Base-by-base conservation (phyloP, 1,139 yeast species). In the Komagataea norvegica region DNA sequence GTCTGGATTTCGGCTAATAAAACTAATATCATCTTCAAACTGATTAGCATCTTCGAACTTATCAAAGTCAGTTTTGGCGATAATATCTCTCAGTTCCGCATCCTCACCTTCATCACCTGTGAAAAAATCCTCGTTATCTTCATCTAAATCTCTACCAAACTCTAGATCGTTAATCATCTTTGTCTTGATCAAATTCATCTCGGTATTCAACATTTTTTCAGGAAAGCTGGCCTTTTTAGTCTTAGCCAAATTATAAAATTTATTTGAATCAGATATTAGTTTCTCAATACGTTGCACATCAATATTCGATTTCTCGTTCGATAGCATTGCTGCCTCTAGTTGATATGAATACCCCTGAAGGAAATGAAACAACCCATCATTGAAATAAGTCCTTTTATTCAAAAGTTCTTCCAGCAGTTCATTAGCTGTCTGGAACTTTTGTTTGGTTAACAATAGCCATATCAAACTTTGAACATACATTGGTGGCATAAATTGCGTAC, bases 261-360 rank as follows among this genome's bases (percentile, higher is more conserved):
- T 33, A 9, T 44, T 31, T 6, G 53, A 38, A 15, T 40, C 34
- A 1, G 14, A 5, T 16, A 49, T 20, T 7, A 51, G 25, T 6
- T 26, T 38, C 25, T 48, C 48, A 8, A 47, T 36, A 9, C 27
- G 32, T 14, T 19, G 25, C 17, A 25, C 37, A n/a, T 37, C 38
- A n/a, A 20, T 8, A 3, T 25, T 26, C 7, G 20, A 7, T 5
- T 25, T 17, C 11, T 19, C 27, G 4, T 38, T 33, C 6, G 41
- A 25, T 7, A 44, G 18, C 3, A 17, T 5, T 2, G 35, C 18
- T 0, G 54, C 54, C 33, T 50, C 47, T 11, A 50, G 13, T 27
- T 48, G 48, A 21, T 33, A 44, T 5, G 52, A 40, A 4, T 49
- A 33, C 4, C 57, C 56, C 20, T 47, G 48, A 6, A 53, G 26